Percentiles rank a stretch among this genome's conserved stretches.
Evolutionary conservation across 192 early-diverging fungal species (phyloP).

Genomic region (Coemansia sp.): DNA sequence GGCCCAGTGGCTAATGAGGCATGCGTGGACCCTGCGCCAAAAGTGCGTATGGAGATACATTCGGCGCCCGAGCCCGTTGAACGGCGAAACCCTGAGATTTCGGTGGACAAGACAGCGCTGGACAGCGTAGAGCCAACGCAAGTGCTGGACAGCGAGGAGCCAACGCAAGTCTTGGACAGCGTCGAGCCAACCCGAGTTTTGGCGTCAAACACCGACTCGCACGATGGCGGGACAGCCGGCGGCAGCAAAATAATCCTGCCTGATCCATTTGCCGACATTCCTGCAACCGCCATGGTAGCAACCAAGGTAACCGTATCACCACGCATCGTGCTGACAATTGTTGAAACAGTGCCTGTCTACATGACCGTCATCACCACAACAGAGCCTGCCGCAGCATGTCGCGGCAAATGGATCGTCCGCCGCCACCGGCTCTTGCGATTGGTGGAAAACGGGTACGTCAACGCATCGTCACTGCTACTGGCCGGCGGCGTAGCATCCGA

Average conservation of each 20-base stretch:
- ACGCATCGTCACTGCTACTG: slow-evolving; percentile 78
- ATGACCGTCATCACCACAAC: slow-evolving; percentile 55
- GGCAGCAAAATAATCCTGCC: slow-evolving; percentile 41
- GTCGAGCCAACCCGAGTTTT: slow-evolving; percentile 39
- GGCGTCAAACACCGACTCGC: slow-evolving; percentile 34
- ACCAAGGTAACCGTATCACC: slow-evolving; percentile 47
- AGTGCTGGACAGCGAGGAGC: not conserved
- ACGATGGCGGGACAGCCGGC: slow-evolving; percentile 21
- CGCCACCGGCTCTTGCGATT: slow-evolving; percentile 73
- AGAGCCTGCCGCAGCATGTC: slow-evolving; percentile 34
- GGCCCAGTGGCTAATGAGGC: not conserved
- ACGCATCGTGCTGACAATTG: slow-evolving; percentile 51
- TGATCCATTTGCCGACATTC: slow-evolving; percentile 48
- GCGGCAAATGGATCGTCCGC: slow-evolving; percentile 50
- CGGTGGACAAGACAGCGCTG: not conserved
- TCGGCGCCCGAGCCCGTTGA: not conserved
- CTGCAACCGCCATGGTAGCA: slow-evolving; percentile 48
- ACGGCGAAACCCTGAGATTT: too few species aligned
- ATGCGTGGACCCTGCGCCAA: not conserved
- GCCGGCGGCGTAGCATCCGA: slow-evolving; percentile 87
- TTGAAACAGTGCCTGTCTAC: slow-evolving; percentile 55
- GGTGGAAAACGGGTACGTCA: slow-evolving; percentile 82
- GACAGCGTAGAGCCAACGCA: not conserved
- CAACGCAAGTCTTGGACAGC: slow-evolving; percentile 24
- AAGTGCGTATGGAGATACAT: slow-evolving; percentile 2